These are phyloP conservation scores for Conticribra weissflogii DNA, from an alignment of 108 stramenopile species.

Conservation along the genomic window DNA sequence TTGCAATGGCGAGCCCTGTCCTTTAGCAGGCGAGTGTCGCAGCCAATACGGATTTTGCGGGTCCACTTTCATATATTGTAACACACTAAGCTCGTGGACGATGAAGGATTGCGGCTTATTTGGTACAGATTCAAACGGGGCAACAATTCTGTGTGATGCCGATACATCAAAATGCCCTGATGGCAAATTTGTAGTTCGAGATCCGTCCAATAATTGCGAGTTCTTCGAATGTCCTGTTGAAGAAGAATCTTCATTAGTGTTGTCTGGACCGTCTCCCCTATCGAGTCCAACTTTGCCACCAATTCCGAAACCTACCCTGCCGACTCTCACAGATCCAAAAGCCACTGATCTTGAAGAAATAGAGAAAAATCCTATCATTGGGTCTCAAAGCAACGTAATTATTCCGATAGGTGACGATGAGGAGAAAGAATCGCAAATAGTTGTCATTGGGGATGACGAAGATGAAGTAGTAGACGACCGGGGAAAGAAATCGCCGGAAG, in stretches of 20 bases:
- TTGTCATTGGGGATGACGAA: conserved; percentile 15
- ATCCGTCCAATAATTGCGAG: conserved; percentile 41
- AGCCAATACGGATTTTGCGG: conserved; percentile 52
- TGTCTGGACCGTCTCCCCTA: conserved; percentile 16
- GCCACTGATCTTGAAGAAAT: conserved; percentile 15
- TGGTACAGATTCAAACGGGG: conserved; percentile 36
- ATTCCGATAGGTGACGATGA: conserved; percentile 7
- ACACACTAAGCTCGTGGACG: conserved; percentile 42
- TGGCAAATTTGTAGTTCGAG: conserved; percentile 34
- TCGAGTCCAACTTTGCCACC: conserved; percentile 25
- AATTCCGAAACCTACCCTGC: conserved; percentile 45
- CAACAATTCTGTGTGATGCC: conserved; percentile 35
- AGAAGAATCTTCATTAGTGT: conserved; percentile 13
- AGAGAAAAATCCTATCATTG: neutral
- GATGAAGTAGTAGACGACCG: conserved; percentile 31
- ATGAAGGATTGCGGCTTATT: conserved; percentile 43
- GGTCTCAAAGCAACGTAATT: conserved; percentile 10
- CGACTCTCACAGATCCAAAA: conserved; percentile 28
- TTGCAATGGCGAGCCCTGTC: conserved; percentile 25
- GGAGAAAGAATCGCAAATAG: conserved; percentile 4
- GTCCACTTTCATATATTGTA: conserved; percentile 41
- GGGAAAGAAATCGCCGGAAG: conserved; percentile 8
- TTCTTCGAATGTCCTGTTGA: conserved; percentile 38
- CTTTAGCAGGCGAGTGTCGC: conserved; percentile 18
- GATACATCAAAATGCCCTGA: conserved; percentile 37